Evolutionary conservation across 2,329 filamentous ascomycete species (phyloP), one percentile per base, ranked within the genome.

Genomic region (Aspergillus ochraceus): DNA sequence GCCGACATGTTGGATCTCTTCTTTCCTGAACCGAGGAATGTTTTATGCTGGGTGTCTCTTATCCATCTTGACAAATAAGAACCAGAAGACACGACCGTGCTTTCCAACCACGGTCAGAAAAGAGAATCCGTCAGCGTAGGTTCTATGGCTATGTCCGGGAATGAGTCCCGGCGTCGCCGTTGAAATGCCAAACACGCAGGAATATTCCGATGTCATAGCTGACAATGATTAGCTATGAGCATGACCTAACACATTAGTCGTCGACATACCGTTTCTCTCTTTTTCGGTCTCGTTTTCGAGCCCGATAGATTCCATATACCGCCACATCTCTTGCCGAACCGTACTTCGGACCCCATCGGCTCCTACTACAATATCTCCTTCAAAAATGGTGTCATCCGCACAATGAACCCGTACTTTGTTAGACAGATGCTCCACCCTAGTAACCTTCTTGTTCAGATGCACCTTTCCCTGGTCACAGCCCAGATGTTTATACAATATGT

Each of bases 111-210:
- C 46, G 1, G 24, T 50, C 12, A 64, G 11, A 1, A 54, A 42
- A 3, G 51, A 54, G 20, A 49, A 60, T 2, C 45, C 53, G 3
- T 58, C 47, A 3, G 24, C 49, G 29, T 49, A 62, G 39, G 58
- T 60, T 2, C 53, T 49, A 26, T 60, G 54, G 19, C 30, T 32
- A 3, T 59, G 30, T 26, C 59, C 49, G 2, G 55, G 32, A 0
- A 6, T 8, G 3, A 63, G 9, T 2, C 71, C 30, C 6, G 57
- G 49, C 1, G 52, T 53, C 20, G 54, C 49, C 0, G 56, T 42
- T 1, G 59, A 59, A 11, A 63, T 65, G 17, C 63, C 63, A 49
- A 63, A 65, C 1, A 64, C 52, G 47, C 64, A 64, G 14, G 39
- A 26, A 32, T 65, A 64, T 9, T 64, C 60, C 20, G 58, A 58